Conservation (phyloP, 768 basidiomycete genomes). For the Mycena vitilis region DNA sequence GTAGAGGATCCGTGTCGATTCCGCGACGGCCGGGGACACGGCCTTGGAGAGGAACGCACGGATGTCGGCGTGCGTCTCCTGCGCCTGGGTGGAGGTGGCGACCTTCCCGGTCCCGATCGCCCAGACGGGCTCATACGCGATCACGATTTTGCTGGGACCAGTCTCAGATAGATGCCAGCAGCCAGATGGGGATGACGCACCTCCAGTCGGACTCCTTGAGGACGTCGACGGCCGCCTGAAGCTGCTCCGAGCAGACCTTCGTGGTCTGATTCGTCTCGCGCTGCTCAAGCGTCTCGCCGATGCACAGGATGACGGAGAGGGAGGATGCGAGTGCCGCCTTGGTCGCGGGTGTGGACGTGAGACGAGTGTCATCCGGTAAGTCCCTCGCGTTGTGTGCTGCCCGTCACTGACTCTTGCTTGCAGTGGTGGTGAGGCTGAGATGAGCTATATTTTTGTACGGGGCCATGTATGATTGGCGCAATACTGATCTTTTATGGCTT, state of each 20-base stretch:
- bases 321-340: conserved; percentile 80
- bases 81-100: conserved; percentile 91
- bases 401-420: background rate
- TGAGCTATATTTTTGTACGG: no score
- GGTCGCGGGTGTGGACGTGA: conserved; percentile 58
- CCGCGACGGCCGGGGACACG: conserved; percentile 78
- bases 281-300: conserved; percentile 93
- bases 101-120: conserved; percentile 99
- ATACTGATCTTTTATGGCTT: no score
- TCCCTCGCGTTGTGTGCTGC: background rate
- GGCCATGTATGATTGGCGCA: no score
- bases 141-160: conserved; percentile 78
- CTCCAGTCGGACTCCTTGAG: conserved; percentile 81
- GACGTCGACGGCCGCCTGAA: conserved; percentile 76
- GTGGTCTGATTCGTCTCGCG: conserved; percentile 84
- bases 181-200: conserved; percentile 54
- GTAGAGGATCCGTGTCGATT: conserved; percentile 88
- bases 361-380: conserved; percentile 49
- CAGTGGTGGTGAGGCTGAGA: conserved; percentile 10
- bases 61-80: conserved; percentile 89
- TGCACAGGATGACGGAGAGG: conserved; percentile 92
- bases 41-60: conserved; percentile 76
- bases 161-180: background rate
- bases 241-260: conserved; percentile 84
- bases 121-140: conserved; percentile 99